Evolutionary conservation across 108 stramenopile genomes (phyloP).

Genomic region (Fistulifera pelliculosa): DNA sequence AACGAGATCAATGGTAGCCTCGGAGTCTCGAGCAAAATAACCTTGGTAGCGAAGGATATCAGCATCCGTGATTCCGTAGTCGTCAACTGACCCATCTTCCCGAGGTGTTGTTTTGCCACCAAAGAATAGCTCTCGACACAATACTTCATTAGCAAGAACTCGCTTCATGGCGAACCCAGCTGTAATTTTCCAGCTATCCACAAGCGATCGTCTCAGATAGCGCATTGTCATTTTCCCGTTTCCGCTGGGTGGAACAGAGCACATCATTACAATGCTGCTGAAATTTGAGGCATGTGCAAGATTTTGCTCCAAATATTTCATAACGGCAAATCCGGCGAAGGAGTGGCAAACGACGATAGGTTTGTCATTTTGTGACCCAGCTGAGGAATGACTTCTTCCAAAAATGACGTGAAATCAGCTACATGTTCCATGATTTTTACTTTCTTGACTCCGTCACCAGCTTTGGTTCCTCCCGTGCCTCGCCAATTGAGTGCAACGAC

Average conservation of each 20-base stretch:
- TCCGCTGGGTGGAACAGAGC: constrained; percentile 78
- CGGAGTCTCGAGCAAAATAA: constrained; percentile 42
- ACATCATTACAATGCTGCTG: constrained; percentile 53
- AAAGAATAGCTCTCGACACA: constrained; percentile 60
- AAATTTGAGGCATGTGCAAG: constrained; percentile 9
- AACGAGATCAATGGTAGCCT: constrained; percentile 44
- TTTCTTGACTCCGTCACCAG: constrained; percentile 59
- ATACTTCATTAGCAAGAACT: constrained; percentile 14
- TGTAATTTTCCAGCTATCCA: constrained; percentile 44
- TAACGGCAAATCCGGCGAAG: constrained; percentile 46
- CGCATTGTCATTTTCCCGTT: constrained; percentile 68
- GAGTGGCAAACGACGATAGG: constrained; percentile 50
- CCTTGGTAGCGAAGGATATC: constrained; percentile 39
- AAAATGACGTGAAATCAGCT: constrained; percentile 31
- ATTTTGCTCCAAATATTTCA: constrained; percentile 41
- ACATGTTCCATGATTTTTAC: constrained; percentile 47
- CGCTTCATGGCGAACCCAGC: constrained; percentile 56
- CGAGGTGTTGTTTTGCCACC: constrained; percentile 20
- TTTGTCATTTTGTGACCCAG: constrained; percentile 6
- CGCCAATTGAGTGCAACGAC: constrained; percentile 43
- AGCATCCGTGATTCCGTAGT: constrained; percentile 49
- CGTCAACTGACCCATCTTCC: constrained; percentile 21
- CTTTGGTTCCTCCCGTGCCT: constrained; percentile 59
- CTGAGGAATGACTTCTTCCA: constrained; percentile 14
- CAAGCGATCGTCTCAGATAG: constrained; percentile 32